Evolutionary conservation across 1,139 yeast genomes (phyloP).

Genomic region (Yamadazyma aaseri): DNA sequence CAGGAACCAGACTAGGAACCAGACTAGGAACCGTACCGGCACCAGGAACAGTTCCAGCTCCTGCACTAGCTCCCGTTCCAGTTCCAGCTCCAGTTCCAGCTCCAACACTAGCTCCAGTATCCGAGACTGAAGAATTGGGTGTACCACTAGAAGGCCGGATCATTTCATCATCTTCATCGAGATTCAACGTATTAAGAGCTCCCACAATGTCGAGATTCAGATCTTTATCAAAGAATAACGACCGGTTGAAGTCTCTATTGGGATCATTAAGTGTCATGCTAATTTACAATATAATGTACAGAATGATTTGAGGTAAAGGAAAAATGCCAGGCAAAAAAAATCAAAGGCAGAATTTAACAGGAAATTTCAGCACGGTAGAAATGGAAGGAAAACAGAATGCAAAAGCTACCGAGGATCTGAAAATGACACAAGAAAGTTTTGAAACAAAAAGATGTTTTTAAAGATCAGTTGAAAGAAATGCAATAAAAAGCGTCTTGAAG

Average conservation of each 20-base stretch:
- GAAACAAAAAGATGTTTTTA: no score
- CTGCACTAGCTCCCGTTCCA: background rate
- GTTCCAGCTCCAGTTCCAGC: no score
- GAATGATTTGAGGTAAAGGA: background rate
- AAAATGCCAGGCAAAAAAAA: background rate
- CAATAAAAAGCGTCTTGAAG: no score
- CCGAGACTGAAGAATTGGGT: background rate
- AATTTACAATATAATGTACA: constrained; percentile 5
- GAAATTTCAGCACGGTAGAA: background rate
- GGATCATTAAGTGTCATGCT: constrained; percentile 1
- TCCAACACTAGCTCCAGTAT: background rate
- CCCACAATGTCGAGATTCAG: constrained; percentile 41
- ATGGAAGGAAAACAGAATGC: background rate
- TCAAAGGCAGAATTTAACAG: background rate
- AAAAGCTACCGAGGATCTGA: no score
- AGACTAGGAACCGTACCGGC: background rate
- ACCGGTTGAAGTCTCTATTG: constrained; percentile 9
- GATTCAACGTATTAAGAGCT: constrained; percentile 39
- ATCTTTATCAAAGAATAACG: constrained; percentile 12
- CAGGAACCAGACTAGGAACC: background rate
- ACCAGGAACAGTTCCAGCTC: background rate
- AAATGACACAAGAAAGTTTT: no score
- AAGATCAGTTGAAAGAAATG: no score
- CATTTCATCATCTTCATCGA: constrained; percentile 31
- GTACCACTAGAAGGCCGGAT: background rate